Evolutionary conservation across 306 rosid species (phyloP).

Genomic region (Pueraria montana): DNA sequence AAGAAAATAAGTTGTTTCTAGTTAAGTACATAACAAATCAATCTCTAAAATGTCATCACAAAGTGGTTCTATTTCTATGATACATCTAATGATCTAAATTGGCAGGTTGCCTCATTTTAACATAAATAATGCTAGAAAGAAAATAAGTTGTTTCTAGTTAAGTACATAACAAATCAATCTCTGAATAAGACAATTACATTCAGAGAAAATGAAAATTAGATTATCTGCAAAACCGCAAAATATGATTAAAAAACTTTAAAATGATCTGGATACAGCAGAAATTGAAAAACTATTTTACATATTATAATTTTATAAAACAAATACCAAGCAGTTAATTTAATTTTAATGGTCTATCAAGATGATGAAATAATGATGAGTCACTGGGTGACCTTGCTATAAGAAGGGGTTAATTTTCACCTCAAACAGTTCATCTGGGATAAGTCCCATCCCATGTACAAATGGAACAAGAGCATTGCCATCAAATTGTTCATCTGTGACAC

Average conservation of each 20-base stretch:
- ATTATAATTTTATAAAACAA: conserved; percentile 16
- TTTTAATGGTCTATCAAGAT: too few species aligned
- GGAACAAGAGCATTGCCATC: conserved; percentile 97
- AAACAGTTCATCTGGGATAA: conserved; percentile 84
- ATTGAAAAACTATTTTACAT: not conserved
- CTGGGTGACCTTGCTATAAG: not conserved
- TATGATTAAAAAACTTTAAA: not conserved
- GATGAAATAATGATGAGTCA: conserved; percentile 9
- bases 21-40: too few species aligned
- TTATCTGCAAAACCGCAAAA: not conserved
- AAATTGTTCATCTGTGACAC: conserved; percentile 73
- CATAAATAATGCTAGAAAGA: not conserved
- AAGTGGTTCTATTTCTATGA: too few species aligned
- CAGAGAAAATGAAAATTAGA: not conserved
- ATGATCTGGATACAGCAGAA: conserved; percentile 24
- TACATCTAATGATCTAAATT: not conserved
- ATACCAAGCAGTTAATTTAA: too few species aligned
- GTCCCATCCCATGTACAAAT: conserved; percentile 94
- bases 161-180: conserved; percentile 14
- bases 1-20: too few species aligned
- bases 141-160: conserved; percentile 34
- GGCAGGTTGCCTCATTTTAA: not conserved
- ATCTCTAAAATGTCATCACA: too few species aligned
- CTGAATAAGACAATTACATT: not conserved
- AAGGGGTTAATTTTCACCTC: conserved; percentile 60